Base-by-base conservation (phyloP, 371 early-diverging fungal genomes). In the Blastocladiella emersonii region DNA sequence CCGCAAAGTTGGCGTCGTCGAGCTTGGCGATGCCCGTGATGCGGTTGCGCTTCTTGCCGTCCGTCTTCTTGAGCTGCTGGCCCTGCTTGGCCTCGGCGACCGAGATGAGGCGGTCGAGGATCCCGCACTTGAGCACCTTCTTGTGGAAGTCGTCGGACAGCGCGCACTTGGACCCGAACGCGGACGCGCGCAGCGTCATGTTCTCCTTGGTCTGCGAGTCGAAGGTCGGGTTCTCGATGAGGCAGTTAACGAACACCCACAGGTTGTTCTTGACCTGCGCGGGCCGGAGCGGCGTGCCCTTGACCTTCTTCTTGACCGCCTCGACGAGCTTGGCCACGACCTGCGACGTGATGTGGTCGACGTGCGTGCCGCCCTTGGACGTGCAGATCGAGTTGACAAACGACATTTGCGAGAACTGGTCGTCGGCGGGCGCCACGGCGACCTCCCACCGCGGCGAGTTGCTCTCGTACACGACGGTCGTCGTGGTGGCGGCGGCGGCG, bases 121-220 rank as follows among this genome's bases (percentile, higher is more conserved):
- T 85, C 25, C 87, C 91, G 13, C 93, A 88, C 57, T 88, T 87
- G 25, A 79, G 25, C 13, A 91, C 85, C 57, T 82, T 84, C 64
- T 85, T 89, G 66, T 91, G 76, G 72, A 99, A 99, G 34, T 86
- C 85, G 17, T 92, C 92, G 23, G 76, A 70, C 8, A 91, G 67
- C 23, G 76, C 71, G 72, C 92, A 95, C 62, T 84, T 89, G 21
- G 92, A 91, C 5, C 98, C 99, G 78, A 99, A 99, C 0, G 82
- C 71, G 7, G 84, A 74, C 25, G 70, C 68, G 61, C 87, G 84
- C 51, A 98, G 75, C 1, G 99, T 99, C 85, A 99, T 84, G 68
- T 82, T 92, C 69, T 99, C 99, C 75, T 99, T 99, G 27, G 99
- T 99, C 74, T 99, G 99, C 12, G 97, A 95, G 74, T 99, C 98